These are phyloP conservation scores for Shiraia bambusicola DNA, from an alignment of 2,329 filamentous ascomycete genomes.

Conservation along the genomic window DNA sequence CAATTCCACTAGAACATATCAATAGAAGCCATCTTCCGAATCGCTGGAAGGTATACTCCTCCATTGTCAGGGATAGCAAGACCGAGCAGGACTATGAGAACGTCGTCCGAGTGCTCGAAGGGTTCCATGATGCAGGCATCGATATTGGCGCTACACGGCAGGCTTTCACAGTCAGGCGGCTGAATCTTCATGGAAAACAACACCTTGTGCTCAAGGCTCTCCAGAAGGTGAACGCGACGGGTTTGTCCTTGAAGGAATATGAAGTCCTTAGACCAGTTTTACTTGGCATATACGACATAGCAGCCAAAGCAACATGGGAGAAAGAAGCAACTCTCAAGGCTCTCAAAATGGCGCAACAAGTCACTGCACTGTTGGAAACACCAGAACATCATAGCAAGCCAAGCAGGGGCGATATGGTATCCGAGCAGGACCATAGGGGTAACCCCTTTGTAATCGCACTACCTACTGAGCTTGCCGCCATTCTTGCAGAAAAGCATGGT, in stretches of 20 bases:
- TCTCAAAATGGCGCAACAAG: slow-evolving; percentile 41
- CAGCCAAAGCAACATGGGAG: slow-evolving; percentile 40
- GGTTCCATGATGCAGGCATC: slow-evolving; percentile 31
- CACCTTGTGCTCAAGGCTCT: slow-evolving; percentile 34
- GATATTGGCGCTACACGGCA: slow-evolving; percentile 11
- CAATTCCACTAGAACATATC: slow-evolving; percentile 37
- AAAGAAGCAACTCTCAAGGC: slow-evolving; percentile 42
- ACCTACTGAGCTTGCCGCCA: slow-evolving; percentile 48
- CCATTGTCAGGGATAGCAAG: slow-evolving; percentile 19
- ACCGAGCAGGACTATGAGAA: slow-evolving; percentile 41
- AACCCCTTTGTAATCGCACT: slow-evolving; percentile 45
- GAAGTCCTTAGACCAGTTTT: slow-evolving; percentile 39
- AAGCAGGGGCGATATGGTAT: slow-evolving; percentile 13
- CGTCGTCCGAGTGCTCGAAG: slow-evolving; percentile 35
- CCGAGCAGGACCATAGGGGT: slow-evolving; percentile 28
- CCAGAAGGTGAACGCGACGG: slow-evolving; percentile 29
- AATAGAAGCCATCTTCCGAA: slow-evolving; percentile 23
- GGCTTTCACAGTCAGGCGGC: slow-evolving; percentile 21
- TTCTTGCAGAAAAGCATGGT: slow-evolving; percentile 42
- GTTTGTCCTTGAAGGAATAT: slow-evolving; percentile 22
- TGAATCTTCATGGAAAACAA: slow-evolving; percentile 23
- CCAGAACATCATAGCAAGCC: slow-evolving; percentile 40
- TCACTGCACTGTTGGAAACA: slow-evolving; percentile 47
- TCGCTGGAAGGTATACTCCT: slow-evolving; percentile 12
- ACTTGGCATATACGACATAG: slow-evolving; percentile 38